These are phyloP conservation scores for Colletotrichum tofieldiae DNA, from an alignment of 2,329 filamentous ascomycete species.

Conservation along the genomic window DNA sequence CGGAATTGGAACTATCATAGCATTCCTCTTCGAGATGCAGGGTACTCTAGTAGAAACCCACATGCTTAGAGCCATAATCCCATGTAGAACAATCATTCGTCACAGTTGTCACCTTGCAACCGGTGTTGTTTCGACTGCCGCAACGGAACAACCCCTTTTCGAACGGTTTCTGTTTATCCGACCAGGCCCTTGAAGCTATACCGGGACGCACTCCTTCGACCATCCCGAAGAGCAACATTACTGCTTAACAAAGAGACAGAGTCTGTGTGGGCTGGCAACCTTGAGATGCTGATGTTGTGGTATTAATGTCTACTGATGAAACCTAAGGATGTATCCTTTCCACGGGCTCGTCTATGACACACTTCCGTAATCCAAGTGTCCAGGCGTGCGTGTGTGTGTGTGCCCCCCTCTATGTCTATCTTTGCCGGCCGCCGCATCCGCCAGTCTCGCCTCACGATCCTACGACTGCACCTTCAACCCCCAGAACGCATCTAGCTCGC, in stretches of 20 bases:
- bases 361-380: background rate
- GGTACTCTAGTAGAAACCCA: background rate
- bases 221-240: too few species aligned
- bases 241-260: too few species aligned
- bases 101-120: background rate
- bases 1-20: background rate
- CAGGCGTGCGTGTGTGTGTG: too few species aligned
- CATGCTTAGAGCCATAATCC: background rate
- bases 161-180: background rate
- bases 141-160: too few species aligned
- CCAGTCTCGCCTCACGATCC: background rate
- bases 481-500: conserved; percentile 66
- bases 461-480: conserved; percentile 41
- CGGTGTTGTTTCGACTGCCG: background rate
- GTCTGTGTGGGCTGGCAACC: background rate
- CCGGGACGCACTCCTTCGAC: too few species aligned
- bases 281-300: background rate
- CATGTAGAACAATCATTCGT: background rate
- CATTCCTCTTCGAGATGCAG: background rate
- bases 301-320: background rate
- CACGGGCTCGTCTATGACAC: background rate
- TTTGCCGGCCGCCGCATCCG: background rate
- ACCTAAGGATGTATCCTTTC: background rate
- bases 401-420: background rate
- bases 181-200: too few species aligned